Evolutionary conservation across 2,329 filamentous ascomycete species (phyloP), one percentile per base, ranked within the genome.

Genomic region (Fusarium tanahbumbuense): DNA sequence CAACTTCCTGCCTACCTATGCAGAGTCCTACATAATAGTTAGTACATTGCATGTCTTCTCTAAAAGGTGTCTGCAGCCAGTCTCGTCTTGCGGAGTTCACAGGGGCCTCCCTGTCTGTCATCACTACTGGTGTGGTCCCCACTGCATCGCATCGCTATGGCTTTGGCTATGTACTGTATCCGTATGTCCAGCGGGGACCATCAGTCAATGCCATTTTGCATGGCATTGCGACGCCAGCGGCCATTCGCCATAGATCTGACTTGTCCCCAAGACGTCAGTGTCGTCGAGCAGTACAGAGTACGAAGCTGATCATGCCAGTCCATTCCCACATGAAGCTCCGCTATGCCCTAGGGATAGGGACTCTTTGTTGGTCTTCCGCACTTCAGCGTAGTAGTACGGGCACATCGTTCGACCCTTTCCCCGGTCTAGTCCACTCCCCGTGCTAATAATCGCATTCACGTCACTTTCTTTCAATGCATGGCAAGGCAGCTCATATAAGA

Each of bases 131-230:
- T 65, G 61, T 60, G 49, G 55, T 64, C 67, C 60, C 71, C 71
- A 73, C 70, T 55, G 22, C 41, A 73, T 73, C 70, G 61, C 72
- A 73, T 75, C 68, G 68, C 54, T 67, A 62, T 55, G 25, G 28
- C 28, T 28, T 13, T 28, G 28, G 70, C 54, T 67, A 62, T 55
- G 25, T 41, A 73, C 71, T 68, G 61, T 70, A 73, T 75, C 68
- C 68, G 54, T 64, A 60, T 73, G 63, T 55, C 67, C 65, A 58
- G 67, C 56, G 70, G 67, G 62, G 60, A 46, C 25, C 68, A 66
- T 75, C 73, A 74, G 65, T 75, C 72, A 75, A 74, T 71, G 68
- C 73, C 73, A 75, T 75, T 61, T 56, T 58, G 65, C 70, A 74
- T 69, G 70, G 73, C 70, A 74, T 73, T 75, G 72, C 73, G 68